These are phyloP conservation scores for Hypoxylon sp. DNA, from an alignment of 2,329 filamentous ascomycete genomes.

Conservation along the genomic window DNA sequence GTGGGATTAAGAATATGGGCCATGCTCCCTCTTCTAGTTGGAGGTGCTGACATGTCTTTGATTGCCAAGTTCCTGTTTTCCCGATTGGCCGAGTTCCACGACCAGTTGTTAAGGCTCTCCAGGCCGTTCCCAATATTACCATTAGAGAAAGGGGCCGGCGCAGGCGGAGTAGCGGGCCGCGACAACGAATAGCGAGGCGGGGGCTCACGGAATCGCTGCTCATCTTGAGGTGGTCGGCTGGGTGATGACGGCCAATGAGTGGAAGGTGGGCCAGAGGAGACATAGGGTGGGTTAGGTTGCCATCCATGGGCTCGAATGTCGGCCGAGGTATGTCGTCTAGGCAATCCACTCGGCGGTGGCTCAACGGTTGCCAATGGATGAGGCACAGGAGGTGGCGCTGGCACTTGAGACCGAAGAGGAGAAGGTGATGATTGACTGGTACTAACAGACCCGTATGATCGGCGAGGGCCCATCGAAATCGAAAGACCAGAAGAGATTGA, in stretches of 20 bases:
- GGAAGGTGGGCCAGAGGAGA: slow-evolving; percentile 65
- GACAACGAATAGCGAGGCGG: slow-evolving; percentile 65
- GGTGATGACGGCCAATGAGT: slow-evolving; percentile 65
- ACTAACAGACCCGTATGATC: slow-evolving; percentile 86
- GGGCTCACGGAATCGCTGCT: slow-evolving; percentile 65
- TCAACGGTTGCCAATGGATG: slow-evolving; percentile 72
- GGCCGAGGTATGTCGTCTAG: slow-evolving; percentile 89
- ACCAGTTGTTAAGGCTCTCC: slow-evolving; percentile 59
- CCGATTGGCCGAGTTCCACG: slow-evolving; percentile 62
- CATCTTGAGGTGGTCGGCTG: slow-evolving; percentile 58
- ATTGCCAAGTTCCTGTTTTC: slow-evolving; percentile 61
- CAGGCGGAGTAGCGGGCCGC: slow-evolving; percentile 62
- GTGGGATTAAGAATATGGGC: slow-evolving; percentile 70
- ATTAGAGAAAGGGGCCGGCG: slow-evolving; percentile 61
- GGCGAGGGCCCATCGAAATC: slow-evolving; percentile 75
- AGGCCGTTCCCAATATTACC: slow-evolving; percentile 59
- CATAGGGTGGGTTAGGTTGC: slow-evolving; percentile 71
- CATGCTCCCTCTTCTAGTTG: slow-evolving; percentile 67
- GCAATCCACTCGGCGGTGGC: slow-evolving; percentile 72
- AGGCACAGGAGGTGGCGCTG: slow-evolving; percentile 66
- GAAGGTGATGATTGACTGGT: slow-evolving; percentile 75
- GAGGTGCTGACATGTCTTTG: slow-evolving; percentile 64
- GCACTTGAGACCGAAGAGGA: slow-evolving; percentile 73
- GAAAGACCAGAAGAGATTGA: slow-evolving; percentile 84
- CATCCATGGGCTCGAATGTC: slow-evolving; percentile 92